Base-by-base conservation (phyloP, 352 stramenopile species). In the Plasmopara muralis region DNA sequence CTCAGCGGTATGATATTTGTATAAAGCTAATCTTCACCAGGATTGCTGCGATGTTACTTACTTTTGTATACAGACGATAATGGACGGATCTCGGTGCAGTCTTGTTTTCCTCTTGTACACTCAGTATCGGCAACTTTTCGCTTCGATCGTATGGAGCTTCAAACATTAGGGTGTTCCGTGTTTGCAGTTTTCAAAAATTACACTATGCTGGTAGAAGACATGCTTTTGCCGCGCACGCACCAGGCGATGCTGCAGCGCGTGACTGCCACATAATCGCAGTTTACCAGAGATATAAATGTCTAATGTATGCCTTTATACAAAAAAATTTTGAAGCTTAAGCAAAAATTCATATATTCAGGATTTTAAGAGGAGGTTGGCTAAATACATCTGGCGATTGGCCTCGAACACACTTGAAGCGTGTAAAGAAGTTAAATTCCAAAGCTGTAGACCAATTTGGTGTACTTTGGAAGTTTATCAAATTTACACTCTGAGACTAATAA, bases 61-160 rank as follows among this genome's bases (percentile, higher is more conserved):
- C 43, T 58, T 47, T 20, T 31, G 20, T 39, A 47, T 15, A 3
- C 43, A 87, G 74, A 50, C 63, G 18, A 46, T 74, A 18, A 68
- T 58, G 9, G 64, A 79, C 6, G 77, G 72, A n/a, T 87, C 85
- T 38, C 77, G 9, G 74, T 87, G 13, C 72, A 87, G 53, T 87
- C 85, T 57, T 77, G 70, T 61, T 81, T 87, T 31, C 77, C 77
- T 4, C 41, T 87, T n/a, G 52, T 85, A 38, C 74, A 74, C 2
- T 85, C 77, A 4, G 57, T 85, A 34, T 78, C 72, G 2, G 77
- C 77, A 9, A 83, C 70, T 0, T 83, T 87, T 30, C 72, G 71
- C 12, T 87, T 85, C 44, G 54, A 76, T 39, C 34, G 52, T 15
- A 74, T 85, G 64, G 55, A 72, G 50, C 60, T 85, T 2, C 40